phyloP scores from a whole-genome alignment of 1,139 yeast species.

The Williopsis jadinii region DNA sequence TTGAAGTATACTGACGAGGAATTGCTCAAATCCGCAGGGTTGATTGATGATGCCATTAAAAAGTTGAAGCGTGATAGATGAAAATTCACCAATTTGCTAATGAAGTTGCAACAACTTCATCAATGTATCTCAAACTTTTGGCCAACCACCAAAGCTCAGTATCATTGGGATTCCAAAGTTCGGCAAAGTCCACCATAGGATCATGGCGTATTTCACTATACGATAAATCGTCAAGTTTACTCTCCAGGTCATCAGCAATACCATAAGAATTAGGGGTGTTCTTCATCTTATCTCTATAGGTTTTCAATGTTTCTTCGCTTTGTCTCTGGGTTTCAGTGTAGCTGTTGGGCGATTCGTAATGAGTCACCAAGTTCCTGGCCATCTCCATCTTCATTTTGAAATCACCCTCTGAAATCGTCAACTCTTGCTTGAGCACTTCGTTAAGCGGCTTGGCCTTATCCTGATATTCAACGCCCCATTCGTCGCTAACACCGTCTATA shows the following conservation, averaged over 20 bases:
- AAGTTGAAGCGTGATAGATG: constrained; percentile 6
- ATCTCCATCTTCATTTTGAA: constrained; percentile 11
- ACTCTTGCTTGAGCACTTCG: constrained; percentile 4
- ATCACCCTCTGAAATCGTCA: constrained; percentile 11
- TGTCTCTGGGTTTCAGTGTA: constrained; percentile 14
- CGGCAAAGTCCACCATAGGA: constrained; percentile 18
- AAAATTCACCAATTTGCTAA: too few relatives aligned
- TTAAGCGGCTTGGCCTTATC: constrained; percentile 9
- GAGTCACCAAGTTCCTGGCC: constrained; percentile 6
- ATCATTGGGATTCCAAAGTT: constrained; percentile 13
- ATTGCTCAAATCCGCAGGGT: constrained; percentile 18
- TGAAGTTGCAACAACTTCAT: not conserved
- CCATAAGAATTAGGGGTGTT: constrained; percentile 1
- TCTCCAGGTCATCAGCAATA: constrained; percentile 4
- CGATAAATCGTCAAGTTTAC: constrained; percentile 7
- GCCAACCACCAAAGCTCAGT: constrained; percentile 15
- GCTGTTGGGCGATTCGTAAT: constrained; percentile 10
- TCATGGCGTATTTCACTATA: constrained; percentile 16
- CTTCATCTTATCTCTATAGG: constrained; percentile 9
- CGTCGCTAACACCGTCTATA: constrained; percentile 5
- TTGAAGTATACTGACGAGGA: constrained; percentile 17
- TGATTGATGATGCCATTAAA: constrained; percentile 20
- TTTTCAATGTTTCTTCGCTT: constrained; percentile 7
- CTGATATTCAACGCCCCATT: constrained; percentile 4
- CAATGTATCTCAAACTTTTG: constrained; percentile 9